Percentiles rank a stretch among this genome's conserved stretches.
Evolutionary conservation across 169 alveolate genomes (phyloP).

Genomic region (Eimeria maxima): DNA sequence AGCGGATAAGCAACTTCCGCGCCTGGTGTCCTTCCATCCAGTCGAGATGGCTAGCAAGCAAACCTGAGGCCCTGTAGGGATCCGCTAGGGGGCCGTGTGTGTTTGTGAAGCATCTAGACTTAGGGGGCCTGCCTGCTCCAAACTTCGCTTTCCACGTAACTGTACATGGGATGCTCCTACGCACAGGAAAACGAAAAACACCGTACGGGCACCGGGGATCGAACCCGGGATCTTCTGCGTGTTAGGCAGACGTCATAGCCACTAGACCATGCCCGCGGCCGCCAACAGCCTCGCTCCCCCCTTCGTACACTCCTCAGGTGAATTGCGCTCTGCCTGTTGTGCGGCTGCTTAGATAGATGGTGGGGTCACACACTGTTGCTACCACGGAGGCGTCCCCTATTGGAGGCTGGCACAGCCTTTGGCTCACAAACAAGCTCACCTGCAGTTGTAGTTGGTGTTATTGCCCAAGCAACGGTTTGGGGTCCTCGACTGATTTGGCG

Average conservation of each 20-base stretch:
- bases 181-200: not conserved
- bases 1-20: not conserved
- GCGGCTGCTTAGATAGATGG: not conserved
- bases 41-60: not conserved
- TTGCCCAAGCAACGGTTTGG: no score
- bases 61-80: not conserved
- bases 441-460: no score
- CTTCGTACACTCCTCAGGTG: not conserved
- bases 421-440: not conserved
- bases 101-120: not conserved
- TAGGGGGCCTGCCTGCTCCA: not conserved
- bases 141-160: not conserved
- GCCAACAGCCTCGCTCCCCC: not conserved
- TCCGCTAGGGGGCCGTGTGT: not conserved
- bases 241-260: conserved; percentile 85
- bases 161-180: not conserved
- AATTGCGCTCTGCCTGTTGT: not conserved
- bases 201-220: conserved; percentile 82
- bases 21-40: not conserved
- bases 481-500: no score
- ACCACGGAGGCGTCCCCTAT: not conserved
- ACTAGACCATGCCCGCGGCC: conserved; percentile 84
- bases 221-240: conserved; percentile 85
- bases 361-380: not conserved
- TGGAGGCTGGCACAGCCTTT: not conserved